Evolutionary conservation across 495 filamentous ascomycete species (phyloP), one percentile per base, ranked within the genome.

Genomic region (Penicillium daleae): DNA sequence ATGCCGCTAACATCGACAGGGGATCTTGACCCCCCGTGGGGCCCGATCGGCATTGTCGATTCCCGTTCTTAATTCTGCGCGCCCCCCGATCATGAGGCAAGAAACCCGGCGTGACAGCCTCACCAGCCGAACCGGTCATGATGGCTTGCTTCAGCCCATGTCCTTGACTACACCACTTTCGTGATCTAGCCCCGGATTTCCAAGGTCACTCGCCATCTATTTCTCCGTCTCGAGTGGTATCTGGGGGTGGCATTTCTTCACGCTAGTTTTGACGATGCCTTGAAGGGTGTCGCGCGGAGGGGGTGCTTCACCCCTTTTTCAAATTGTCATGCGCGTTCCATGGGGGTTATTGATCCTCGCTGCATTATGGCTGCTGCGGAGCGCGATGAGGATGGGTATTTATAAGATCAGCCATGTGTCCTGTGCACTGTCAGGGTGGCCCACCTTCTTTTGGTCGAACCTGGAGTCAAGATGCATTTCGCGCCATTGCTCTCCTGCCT

Each of bases 161-260:
- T 33, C 17, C 51, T 54, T 6, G 19, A 42, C 19, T 42, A 19
- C n/a, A n/a, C 35, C 33, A 27, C 35, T 22, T 29, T 39, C 15
- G 37, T 6, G 54, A 56, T 32, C 40, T 57, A 65, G 46, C 42
- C 26, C 53, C 24, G 37, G 40, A 22, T 59, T 35, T 37, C n/a
- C 37, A 42, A 49, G 54, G 63, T 66, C 62, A 70, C 58, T 64
- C 19, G 62, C 12, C 60, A 51, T 60, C 60, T n/a, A 64, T 62
- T 68, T 61, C 56, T 42, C 65, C 63, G 67, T 59, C 52, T 68
- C 42, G 53, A 63, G 70, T 72, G 56, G 67, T 66, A 72, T 62
- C 57, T 33, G 49, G 61, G 65, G 56, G 67, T 72, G 53, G 53
- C 42, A 69, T 64, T 64, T 49, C 27, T 51, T n/a, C 27, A 19